Base-by-base conservation (phyloP, 306 rosid species). In the Castanea crenata region DNA sequence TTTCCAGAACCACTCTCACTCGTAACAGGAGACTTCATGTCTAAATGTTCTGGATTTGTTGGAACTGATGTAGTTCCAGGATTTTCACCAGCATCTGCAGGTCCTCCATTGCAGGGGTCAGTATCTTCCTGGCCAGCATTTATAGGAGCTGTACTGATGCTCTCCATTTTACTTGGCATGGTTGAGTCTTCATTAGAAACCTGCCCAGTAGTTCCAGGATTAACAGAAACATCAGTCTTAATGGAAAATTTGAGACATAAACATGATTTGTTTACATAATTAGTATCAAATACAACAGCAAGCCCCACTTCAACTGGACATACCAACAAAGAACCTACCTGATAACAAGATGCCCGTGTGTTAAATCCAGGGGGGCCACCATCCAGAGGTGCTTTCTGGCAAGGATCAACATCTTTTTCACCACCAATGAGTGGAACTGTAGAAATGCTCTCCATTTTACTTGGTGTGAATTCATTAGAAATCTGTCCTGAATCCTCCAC, bases 261-360 rank as follows among this genome's bases (percentile, higher is more conserved):
- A 75, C 41, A 54, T 76, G 91, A 73, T 71, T 79, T 86, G 74
- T 74, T 80, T 68, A 63, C 77, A 74, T 82, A 83, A 79, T 70
- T 57, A 56, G 58, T 83, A 69, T 73, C 79, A 32, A 64, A 71
- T 65, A 72, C 87, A 44, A 29, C 78, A 74, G 55, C 76, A 75
- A 29, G 77, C 73, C 77, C 84, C 69, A 56, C 75, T 3, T 57
- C 79, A 76, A 74, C 70, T n/a, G 78, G 57, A 68, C 73, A 77
- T 76, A 51, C 78, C 69, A 55, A 67, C 73, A 88, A 86, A 75
- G 87, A 77, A 67, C 44, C 38, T 7, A 85, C 69, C 80, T 74
- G 84, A 73, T 44, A 62, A 21, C 71, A 32, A 54, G 68, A 56
- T 62, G 84, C 55, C 83, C 78, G 76, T 16, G 35, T 69, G 74